Conservation (phyloP, 768 basidiomycete species). For the Pleurotus tuber-regium region DNA sequence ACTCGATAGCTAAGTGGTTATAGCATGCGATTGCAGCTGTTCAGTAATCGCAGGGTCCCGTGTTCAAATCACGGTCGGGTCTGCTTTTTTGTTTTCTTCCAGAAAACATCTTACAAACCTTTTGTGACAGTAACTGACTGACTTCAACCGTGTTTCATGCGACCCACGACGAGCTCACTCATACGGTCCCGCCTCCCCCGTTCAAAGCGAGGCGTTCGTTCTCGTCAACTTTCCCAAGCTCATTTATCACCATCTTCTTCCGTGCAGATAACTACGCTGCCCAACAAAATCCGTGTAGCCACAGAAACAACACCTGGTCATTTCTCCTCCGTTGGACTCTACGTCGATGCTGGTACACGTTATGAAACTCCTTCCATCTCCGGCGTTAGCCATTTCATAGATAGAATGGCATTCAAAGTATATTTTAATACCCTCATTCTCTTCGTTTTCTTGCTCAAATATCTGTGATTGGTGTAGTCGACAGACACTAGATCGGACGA, state of each 20-base stretch:
- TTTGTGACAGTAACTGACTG: background rate
- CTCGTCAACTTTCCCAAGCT: background rate
- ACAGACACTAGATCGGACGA: conserved; percentile 69
- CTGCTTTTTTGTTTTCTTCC: conserved; percentile 21
- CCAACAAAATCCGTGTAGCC: conserved; percentile 90
- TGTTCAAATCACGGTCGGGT: conserved; percentile 58
- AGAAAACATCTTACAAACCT: background rate
- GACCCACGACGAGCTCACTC: conserved; percentile 4
- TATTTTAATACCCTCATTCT: conserved; percentile 8
- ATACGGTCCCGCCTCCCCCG: conserved; percentile 2
- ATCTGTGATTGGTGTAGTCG: conserved; percentile 47
- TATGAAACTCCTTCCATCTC: conserved; percentile 74
- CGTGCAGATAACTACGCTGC: conserved; percentile 75
- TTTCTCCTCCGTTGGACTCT: conserved; percentile 91
- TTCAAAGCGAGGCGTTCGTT: background rate
- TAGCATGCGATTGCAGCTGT: conserved; percentile 53
- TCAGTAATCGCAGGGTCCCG: conserved; percentile 45
- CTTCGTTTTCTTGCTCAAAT: conserved; percentile 7
- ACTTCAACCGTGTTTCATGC: conserved; percentile 1
- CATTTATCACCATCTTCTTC: conserved; percentile 26
- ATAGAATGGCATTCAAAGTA: conserved; percentile 97
- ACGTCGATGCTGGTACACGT: conserved; percentile 89
- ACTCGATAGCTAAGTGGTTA: conserved; percentile 26
- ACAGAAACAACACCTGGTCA: conserved; percentile 91
- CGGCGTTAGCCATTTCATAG: conserved; percentile 90